Percentiles rank a stretch among this genome's conserved stretches.
These are phyloP conservation scores for Vigna nakashimae DNA, from an alignment of 306 rosid species.

Conservation along the genomic window DNA sequence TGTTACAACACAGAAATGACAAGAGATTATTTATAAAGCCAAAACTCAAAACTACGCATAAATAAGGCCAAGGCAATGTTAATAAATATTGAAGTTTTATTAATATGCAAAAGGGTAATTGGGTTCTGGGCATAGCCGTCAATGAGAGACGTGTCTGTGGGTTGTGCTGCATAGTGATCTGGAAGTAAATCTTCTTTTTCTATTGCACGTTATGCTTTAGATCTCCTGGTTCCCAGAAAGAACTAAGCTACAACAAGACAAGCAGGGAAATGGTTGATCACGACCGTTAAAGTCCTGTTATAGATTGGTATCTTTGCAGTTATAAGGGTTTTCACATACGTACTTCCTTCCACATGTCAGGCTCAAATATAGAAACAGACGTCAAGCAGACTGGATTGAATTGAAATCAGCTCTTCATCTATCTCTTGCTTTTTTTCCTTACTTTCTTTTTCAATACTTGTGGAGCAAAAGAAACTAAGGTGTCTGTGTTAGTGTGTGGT, in stretches of 20 bases:
- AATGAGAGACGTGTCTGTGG: slow-evolving; percentile 19
- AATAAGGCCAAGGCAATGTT: neutral
- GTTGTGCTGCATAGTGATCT: slow-evolving; percentile 35
- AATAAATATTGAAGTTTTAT: neutral
- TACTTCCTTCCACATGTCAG: slow-evolving; percentile 58
- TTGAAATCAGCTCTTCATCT: slow-evolving; percentile 9
- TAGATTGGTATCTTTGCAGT: slow-evolving; percentile 58
- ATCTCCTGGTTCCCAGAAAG: slow-evolving; percentile 63
- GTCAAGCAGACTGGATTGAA: slow-evolving; percentile 46
- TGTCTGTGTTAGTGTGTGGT: slow-evolving; percentile 28
- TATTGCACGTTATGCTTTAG: slow-evolving; percentile 33
- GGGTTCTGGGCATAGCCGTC: neutral
- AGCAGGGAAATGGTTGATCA: slow-evolving; percentile 48
- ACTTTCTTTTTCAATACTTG: slow-evolving; percentile 2
- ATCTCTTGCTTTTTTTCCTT: neutral
- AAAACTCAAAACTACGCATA: neutral
- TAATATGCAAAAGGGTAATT: too few relatives aligned
- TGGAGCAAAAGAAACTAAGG: slow-evolving; percentile 34
- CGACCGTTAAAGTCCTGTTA: slow-evolving; percentile 59
- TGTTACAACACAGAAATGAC: neutral
- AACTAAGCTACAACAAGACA: slow-evolving; percentile 55
- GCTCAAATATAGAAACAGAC: slow-evolving; percentile 45
- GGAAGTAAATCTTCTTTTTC: slow-evolving; percentile 35
- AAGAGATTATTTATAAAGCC: neutral
- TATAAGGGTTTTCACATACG: slow-evolving; percentile 45